phyloP scores from a whole-genome alignment of 2,329 filamentous ascomycete species.

The Davidsoniella neocaledoniae region DNA sequence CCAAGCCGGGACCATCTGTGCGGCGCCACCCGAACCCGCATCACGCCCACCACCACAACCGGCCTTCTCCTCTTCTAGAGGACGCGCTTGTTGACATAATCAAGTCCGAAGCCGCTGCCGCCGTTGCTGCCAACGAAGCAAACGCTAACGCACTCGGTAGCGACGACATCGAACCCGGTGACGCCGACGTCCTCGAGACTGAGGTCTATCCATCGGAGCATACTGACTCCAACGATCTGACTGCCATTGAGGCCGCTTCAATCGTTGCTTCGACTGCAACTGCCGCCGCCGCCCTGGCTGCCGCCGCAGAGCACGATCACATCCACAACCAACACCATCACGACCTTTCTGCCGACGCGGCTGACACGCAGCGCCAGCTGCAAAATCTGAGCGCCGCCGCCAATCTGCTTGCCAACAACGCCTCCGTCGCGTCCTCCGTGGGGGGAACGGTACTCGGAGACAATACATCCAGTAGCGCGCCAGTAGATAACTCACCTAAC shows the following conservation, averaged over 20 bases:
- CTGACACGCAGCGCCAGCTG: conserved; percentile 12
- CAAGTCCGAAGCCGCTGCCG: neutral
- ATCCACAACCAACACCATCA: conserved; percentile 13
- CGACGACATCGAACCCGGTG: neutral
- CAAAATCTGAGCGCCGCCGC: conserved; percentile 16
- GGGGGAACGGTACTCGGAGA: no score
- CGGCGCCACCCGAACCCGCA: conserved; percentile 1
- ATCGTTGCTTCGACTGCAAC: conserved; percentile 7
- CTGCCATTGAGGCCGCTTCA: neutral
- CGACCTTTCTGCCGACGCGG: conserved; percentile 6
- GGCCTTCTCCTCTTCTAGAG: conserved; percentile 9
- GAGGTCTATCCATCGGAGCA: neutral
- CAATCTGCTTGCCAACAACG: conserved; percentile 19
- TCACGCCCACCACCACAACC: neutral
- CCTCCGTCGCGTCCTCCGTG: conserved; percentile 12
- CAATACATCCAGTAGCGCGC: no score
- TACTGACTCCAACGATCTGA: neutral
- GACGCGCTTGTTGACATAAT: conserved; percentile 9
- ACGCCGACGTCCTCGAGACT: neutral
- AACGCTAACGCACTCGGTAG: neutral
- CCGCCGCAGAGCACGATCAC: conserved; percentile 6
- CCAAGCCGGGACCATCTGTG: conserved; percentile 5
- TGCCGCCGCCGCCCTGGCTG: neutral
- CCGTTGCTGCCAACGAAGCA: neutral
- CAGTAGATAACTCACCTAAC: no score